Percentiles rank a stretch among this genome's conserved stretches.
These are phyloP conservation scores for Trichoderma sp. DNA, from an alignment of 2,329 filamentous ascomycete genomes.

Conservation along the genomic window DNA sequence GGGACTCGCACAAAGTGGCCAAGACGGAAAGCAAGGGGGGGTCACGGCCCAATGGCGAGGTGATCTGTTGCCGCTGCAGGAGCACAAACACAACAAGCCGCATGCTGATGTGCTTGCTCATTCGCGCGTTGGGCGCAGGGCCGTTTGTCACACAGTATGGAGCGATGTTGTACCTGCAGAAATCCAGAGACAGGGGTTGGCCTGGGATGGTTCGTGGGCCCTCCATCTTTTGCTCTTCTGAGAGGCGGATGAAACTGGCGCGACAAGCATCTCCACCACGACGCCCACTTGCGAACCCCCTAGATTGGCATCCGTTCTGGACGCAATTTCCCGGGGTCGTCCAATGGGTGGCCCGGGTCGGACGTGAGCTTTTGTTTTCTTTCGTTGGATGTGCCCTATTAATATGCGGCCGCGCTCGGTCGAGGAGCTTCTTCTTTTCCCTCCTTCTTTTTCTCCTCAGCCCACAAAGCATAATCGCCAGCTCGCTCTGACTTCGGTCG, in stretches of 20 bases:
- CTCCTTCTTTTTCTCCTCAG: slow-evolving; percentile 38
- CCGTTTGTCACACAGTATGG: slow-evolving; percentile 16
- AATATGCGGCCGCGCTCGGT: slow-evolving; percentile 43
- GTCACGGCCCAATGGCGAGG: slow-evolving; percentile 6
- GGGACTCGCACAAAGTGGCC: slow-evolving; percentile 2
- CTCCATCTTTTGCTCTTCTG: slow-evolving; percentile 5
- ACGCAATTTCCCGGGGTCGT: slow-evolving; percentile 24
- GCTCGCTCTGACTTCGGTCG: slow-evolving; percentile 53
- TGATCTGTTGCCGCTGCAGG: slow-evolving; percentile 12
- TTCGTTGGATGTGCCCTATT: slow-evolving; percentile 35
- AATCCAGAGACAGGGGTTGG: not conserved
- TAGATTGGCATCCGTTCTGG: slow-evolving; percentile 22
- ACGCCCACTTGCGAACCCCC: slow-evolving; percentile 17
- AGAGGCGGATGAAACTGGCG: slow-evolving; percentile 17
- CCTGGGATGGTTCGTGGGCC: slow-evolving; percentile 3
- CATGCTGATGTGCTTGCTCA: not conserved
- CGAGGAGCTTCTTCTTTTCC: slow-evolving; percentile 15
- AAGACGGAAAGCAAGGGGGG: not conserved
- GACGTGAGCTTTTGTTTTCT: slow-evolving; percentile 18
- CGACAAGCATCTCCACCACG: slow-evolving; percentile 16
- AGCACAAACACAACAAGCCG: not conserved
- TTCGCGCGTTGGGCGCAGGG: not conserved
- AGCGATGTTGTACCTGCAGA: slow-evolving; percentile 18
- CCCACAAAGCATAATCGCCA: slow-evolving; percentile 42
- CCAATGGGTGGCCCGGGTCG: slow-evolving; percentile 4